Evolutionary conservation across 495 filamentous ascomycete genomes (phyloP).

Genomic region (Neurospora terricola): DNA sequence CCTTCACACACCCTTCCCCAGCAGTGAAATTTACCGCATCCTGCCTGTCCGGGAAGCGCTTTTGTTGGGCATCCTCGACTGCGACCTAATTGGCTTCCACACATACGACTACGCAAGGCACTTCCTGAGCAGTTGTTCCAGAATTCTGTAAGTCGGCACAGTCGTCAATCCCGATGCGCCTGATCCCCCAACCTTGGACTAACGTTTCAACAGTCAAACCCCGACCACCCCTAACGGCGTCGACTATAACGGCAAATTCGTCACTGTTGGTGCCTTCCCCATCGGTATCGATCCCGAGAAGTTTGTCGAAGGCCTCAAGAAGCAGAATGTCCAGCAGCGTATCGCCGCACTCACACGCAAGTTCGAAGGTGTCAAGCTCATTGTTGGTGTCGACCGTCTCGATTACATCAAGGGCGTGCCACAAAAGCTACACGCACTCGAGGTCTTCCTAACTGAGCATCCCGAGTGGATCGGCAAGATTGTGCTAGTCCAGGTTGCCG

Average conservation of each 20-base stretch:
- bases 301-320: constrained; percentile 78
- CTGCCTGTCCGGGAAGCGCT: constrained; percentile 79
- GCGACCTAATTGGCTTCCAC: constrained; percentile 88
- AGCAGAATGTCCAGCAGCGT: constrained; percentile 65
- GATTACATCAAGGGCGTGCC: constrained; percentile 97
- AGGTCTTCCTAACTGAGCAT: constrained; percentile 82
- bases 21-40: constrained; percentile 83
- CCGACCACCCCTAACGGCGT: constrained; percentile 77
- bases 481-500: constrained; percentile 85
- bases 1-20: constrained; percentile 90
- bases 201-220: constrained; percentile 44
- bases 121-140: constrained; percentile 76
- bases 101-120: constrained; percentile 91
- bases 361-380: constrained; percentile 80
- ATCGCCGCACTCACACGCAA: constrained; percentile 67
- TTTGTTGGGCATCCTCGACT: constrained; percentile 67
- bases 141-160: constrained; percentile 53
- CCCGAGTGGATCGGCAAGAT: constrained; percentile 89
- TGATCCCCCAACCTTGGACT: neutral
- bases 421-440: constrained; percentile 85
- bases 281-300: constrained; percentile 96
- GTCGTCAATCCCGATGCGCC: neutral
- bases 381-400: constrained; percentile 85
- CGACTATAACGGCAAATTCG: constrained; percentile 61
- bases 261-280: constrained; percentile 74